Percentiles rank a stretch among this genome's conserved stretches.
Conservation (phyloP, 345 rosid genomes). For the Moringa oleifera region DNA sequence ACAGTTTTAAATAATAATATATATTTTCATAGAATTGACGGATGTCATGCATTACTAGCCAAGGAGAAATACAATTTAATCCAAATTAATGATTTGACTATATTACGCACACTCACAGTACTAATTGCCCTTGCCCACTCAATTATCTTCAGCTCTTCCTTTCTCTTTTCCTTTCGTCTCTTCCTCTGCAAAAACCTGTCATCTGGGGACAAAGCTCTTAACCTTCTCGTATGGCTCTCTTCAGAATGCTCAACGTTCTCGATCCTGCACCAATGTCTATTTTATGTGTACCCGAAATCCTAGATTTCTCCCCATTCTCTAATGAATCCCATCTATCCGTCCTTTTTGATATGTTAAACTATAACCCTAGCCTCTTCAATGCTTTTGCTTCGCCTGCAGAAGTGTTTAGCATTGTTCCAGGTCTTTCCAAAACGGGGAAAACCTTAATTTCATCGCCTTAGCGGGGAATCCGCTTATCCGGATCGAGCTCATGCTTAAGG, state of each 20-base stretch:
- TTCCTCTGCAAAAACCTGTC: not conserved
- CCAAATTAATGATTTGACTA: too few species aligned
- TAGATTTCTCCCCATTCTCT: not conserved
- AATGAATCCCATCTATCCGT: not conserved
- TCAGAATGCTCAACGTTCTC: not conserved
- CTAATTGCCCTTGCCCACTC: too few species aligned
- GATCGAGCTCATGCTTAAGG: too few species aligned
- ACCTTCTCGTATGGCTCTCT: not conserved
- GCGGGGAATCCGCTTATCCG: too few species aligned
- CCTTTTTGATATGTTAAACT: not conserved
- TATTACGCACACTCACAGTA: too few species aligned
- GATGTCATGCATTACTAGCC: too few species aligned
- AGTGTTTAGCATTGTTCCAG: not conserved
- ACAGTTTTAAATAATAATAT: too few species aligned
- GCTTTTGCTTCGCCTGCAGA: not conserved
- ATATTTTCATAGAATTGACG: too few species aligned
- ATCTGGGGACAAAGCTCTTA: too few species aligned
- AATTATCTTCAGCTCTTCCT: too few species aligned
- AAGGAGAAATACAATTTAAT: too few species aligned
- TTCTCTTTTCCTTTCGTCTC: not conserved
- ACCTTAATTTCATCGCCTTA: not conserved
- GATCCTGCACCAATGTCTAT: conserved; percentile 1
- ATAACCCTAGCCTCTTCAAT: not conserved
- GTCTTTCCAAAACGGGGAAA: not conserved
- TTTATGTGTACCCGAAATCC: too few species aligned